Conservation (phyloP, 768 basidiomycete species). For the Cystobasidium ongulense region DNA sequence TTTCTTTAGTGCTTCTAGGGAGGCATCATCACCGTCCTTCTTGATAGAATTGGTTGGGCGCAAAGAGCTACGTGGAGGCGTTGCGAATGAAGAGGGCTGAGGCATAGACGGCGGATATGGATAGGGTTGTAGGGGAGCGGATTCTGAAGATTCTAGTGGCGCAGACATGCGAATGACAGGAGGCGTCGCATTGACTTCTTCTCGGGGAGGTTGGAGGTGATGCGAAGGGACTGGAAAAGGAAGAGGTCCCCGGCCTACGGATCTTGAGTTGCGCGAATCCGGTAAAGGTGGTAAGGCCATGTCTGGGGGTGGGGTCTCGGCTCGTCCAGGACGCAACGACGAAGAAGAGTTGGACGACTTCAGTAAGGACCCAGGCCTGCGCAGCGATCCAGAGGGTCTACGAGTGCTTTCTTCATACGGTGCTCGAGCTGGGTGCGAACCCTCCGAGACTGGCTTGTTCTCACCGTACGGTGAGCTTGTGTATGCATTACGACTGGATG, state of each 20-base stretch:
- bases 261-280: not conserved
- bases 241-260: not conserved
- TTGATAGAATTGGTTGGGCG: not conserved
- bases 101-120: slow-evolving; percentile 9
- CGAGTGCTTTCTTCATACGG: not conserved
- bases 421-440: not conserved
- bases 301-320: not conserved
- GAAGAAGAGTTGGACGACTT: slow-evolving; percentile 19
- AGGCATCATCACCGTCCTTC: slow-evolving; percentile 41
- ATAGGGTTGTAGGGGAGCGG: not conserved
- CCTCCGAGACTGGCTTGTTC: not conserved
- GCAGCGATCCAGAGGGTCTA: not conserved
- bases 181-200: not conserved
- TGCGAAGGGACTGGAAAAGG: slow-evolving; percentile 6
- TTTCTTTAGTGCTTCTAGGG: slow-evolving; percentile 78
- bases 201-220: slow-evolving; percentile 9
- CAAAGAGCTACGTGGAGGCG: slow-evolving; percentile 16
- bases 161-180: slow-evolving; percentile 2
- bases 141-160: slow-evolving; percentile 8
- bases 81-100: not conserved
- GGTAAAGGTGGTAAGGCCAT: slow-evolving; percentile 24
- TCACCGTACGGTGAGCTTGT: not conserved
- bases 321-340: not conserved
- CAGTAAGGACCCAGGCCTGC: slow-evolving; percentile 10
- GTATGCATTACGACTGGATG: slow-evolving; percentile 6